Base-by-base conservation (phyloP, 371 early-diverging fungal genomes). In the Rhizopus sp. region DNA sequence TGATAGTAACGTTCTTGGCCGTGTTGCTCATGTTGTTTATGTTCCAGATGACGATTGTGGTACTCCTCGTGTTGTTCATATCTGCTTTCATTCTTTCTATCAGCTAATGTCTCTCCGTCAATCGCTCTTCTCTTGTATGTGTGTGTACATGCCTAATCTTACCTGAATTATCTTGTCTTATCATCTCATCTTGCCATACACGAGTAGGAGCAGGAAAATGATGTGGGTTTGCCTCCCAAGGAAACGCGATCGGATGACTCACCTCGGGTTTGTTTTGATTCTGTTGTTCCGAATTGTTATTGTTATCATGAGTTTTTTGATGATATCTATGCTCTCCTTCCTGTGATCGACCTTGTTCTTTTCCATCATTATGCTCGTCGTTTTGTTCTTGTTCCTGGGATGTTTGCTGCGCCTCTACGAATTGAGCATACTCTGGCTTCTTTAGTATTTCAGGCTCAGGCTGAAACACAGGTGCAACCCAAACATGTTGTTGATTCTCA, bases 401-500 rank as follows among this genome's bases (percentile, higher is more conserved):
- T 32, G 10, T n/a, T 31, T 60, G 55, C 1, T 62, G 60, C 7
- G 59, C 39, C 4, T 48, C 29, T 9, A 53, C 50, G 16, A 60
- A 60, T 5, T 63, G 50, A 9, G 68, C 23, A 33, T 68, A 68
- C 17, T 68, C 68, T 7, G 60, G 60, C 23, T 56, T 63, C 35
- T 37, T 40, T 57, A 68, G 45, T 0, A 60, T 58, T 54, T 58
- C 47, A 33, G 63, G 60, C 8, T 68, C 63, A 40, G 68, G 68
- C 7, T 52, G 60, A 42, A 49, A 48, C 4, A 55, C 47, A 45
- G 70, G 67, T 42, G 70, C 56, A 12, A 66, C 62, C 70, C 70
- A 70, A 29, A 55, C 33, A 38, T 37, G 4, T 15, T n/a, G n/a
- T n/a, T 54, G 48, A 9, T 51, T 16, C 13, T 42, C 29, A 8